Evolutionary conservation across 2,329 filamentous ascomycete species (phyloP), one percentile per base, ranked within the genome.

Genomic region (Xylariaceae sp.): DNA sequence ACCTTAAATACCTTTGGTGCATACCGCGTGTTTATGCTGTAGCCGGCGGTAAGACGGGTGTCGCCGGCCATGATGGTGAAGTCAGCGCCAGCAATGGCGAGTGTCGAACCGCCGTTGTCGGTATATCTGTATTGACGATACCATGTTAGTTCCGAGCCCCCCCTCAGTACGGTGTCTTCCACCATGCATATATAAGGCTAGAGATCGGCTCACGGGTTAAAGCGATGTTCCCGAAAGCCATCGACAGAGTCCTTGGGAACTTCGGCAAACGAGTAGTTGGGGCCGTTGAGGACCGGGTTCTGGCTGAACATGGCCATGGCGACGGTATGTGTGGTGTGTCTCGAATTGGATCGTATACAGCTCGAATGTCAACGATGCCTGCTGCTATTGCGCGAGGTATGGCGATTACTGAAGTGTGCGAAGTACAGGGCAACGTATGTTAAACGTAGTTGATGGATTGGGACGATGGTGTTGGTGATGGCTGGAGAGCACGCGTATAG

Each of bases 1-100:
- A 99, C 95, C 75, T 89, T 91, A 83, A 96, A 99, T 59, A 99
- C 88, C 76, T 99, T 99, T 53, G 94, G 94, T 55, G 87, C 83
- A 78, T 89, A 92, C 67, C 94, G 88, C 55, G 92, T 92, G 84
- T 99, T 96, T 86, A 99, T 99, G 80, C 88, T 96, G 84, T 96
- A 99, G 70, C 95, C 94, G 61, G 89, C 88, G 52, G 92, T 96
- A 68, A 90, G 89, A 71, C 94, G 89, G 65, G 94, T 99, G 78
- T 99, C 94, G 74, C 95, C 94, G 42, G 94, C 94, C 71, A 99
- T 85, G 76, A 99, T 95, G 69, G 91, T 85, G 79, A 97, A 99
- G 78, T 95, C 89, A 69, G 85, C 85, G 64, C 95, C 94, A 37
- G 90, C 87, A 72, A 99, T 97, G 68, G 91, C 94, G 53, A 99